Evolutionary conservation across 805 yeast genomes (phyloP).

Genomic region (Zygoascus biomembranicola): DNA sequence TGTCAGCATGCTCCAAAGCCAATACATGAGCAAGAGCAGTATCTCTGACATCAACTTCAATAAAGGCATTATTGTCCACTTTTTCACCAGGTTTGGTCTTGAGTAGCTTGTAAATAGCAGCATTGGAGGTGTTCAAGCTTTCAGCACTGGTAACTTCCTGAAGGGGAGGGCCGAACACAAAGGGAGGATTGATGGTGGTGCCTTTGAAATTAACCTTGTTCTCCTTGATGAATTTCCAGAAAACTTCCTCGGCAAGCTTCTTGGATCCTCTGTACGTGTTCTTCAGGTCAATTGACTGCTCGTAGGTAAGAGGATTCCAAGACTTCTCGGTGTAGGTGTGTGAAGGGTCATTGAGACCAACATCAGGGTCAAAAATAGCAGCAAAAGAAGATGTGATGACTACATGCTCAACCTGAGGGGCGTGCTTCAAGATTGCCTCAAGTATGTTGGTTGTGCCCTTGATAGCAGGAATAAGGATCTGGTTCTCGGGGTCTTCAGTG

Average conservation of each 20-base stretch:
- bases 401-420: conserved; percentile 35
- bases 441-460: conserved; percentile 40
- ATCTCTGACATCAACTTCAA: conserved; percentile 49
- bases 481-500: conserved; percentile 32
- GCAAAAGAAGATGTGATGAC: conserved; percentile 41
- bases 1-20: conserved; percentile 35
- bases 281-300: conserved; percentile 13
- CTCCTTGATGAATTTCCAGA: conserved; percentile 43
- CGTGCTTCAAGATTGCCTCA: conserved; percentile 31
- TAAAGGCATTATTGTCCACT: background rate
- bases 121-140: conserved; percentile 5
- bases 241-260: conserved; percentile 47
- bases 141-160: conserved; percentile 22
- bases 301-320: conserved; percentile 32
- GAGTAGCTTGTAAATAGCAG: background rate
- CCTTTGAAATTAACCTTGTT: conserved; percentile 20
- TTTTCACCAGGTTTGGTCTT: background rate
- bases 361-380: conserved; percentile 16
- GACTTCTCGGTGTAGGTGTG: conserved; percentile 20
- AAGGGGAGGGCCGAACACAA: conserved; percentile 28
- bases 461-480: conserved; percentile 39
- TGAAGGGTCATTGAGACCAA: conserved; percentile 31
- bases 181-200: conserved; percentile 26
- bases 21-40: conserved; percentile 50
- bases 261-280: conserved; percentile 35